Base-by-base conservation (phyloP, 129 eudicot species). In the Ambrosia trifida region DNA sequence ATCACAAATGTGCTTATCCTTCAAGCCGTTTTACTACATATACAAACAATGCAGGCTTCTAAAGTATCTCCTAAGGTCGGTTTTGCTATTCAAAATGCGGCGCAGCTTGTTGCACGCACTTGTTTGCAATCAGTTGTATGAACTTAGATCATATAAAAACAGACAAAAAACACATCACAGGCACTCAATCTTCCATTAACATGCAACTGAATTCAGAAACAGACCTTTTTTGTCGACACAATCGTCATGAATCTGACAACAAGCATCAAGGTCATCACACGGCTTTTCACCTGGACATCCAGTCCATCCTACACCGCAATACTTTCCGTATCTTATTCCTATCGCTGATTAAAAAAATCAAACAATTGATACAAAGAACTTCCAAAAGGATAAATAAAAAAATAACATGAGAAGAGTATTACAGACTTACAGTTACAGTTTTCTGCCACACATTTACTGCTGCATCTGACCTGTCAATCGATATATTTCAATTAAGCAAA, bases 241-340 rank as follows among this genome's bases (percentile, higher is more conserved):
- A 14, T 87, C 91, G 73, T 94, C 99, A 47, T 94, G 99, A 79
- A 87, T 80, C 84, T 87, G 74, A 77, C 99, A 94, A 62, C 99
- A 94, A 79, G 99, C 93, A 73, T 94, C 99, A 28, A 94, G 84
- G 77, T 94, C 96, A 83, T 94, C 99, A 36, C 99, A 94, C 4
- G 99, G 99, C 74, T 88, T 90, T 81, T 94, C 99, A 36, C 99
- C 99, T 0, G 93, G 91, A 77, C 99, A 94, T 50, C 99, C 99
- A 2, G 84, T 85, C 91, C 95, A 88, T 76, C 99, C 99, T 38
- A 94, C 99, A 18, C 99, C 99, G 36, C 99, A 94, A 78, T 83
- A 94, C 89, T 94, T 94, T n/a, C 99, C 99, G 61, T 94, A 94
- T 67, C 85, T 84, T 38, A 94, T 90, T 68, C 94, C 96, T 47